Evolutionary conservation across 1,139 yeast genomes (phyloP).

Genomic region (Sugiyamaella xylanicola): DNA sequence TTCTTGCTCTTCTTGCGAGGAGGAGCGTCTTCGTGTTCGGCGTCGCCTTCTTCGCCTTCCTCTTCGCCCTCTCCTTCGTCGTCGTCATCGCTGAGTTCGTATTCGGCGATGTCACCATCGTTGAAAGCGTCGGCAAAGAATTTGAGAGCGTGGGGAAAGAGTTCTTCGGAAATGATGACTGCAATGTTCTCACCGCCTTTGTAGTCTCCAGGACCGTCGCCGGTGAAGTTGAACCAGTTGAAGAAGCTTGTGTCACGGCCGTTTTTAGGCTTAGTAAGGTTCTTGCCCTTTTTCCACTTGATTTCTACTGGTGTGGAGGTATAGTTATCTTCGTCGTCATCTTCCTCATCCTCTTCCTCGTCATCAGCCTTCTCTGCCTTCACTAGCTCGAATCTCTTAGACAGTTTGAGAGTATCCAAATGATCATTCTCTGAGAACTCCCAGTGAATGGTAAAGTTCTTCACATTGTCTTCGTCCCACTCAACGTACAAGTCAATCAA

Average conservation of each 20-base stretch:
- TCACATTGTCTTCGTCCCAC: conserved; percentile 37
- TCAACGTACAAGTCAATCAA: conserved; percentile 39
- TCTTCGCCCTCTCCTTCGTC: conserved; percentile 37
- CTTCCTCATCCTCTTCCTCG: conserved; percentile 29
- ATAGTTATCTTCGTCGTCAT: conserved; percentile 32
- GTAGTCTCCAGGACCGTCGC: conserved; percentile 41
- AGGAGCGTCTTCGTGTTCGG: conserved; percentile 32
- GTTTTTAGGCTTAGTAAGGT: conserved; percentile 35
- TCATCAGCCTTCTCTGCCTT: conserved; percentile 14
- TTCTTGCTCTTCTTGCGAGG: conserved; percentile 34
- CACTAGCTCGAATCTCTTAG: conserved; percentile 35
- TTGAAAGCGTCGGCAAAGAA: conserved; percentile 36
- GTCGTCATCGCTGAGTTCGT: conserved; percentile 35
- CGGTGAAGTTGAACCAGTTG: conserved; percentile 42
- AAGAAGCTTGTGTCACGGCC: conserved; percentile 43
- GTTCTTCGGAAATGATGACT: conserved; percentile 42
- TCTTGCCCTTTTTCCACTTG: conserved; percentile 43
- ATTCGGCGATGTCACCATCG: conserved; percentile 31
- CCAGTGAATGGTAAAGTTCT: conserved; percentile 40
- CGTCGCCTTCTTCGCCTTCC: conserved; percentile 30
- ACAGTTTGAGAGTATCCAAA: conserved; percentile 35
- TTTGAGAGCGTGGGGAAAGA: conserved; percentile 47
- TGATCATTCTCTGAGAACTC: conserved; percentile 42
- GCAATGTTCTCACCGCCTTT: conserved; percentile 44
- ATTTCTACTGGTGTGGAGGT: conserved; percentile 39